Conservation (phyloP, 805 yeast species). For the Maudiozyma serrabonitensis region DNA sequence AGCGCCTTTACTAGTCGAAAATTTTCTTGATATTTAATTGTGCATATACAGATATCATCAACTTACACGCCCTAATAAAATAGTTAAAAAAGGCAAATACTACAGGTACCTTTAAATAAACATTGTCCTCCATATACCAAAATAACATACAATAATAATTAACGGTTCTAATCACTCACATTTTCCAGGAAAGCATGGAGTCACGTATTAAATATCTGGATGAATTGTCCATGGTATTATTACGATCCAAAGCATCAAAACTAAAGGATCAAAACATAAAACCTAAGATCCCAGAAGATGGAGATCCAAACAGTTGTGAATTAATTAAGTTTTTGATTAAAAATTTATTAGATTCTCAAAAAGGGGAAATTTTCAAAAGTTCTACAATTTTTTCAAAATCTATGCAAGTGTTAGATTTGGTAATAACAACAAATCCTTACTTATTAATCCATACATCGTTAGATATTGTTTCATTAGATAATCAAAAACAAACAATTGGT, state of each 20-base stretch:
- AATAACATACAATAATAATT: not conserved
- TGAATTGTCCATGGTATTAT: constrained; percentile 23
- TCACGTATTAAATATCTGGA: constrained; percentile 23
- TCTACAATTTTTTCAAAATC: constrained; percentile 20
- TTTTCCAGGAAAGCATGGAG: constrained; percentile 11
- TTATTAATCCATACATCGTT: constrained; percentile 4
- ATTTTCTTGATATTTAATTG: not conserved
- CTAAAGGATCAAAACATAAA: not conserved
- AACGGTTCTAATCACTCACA: not conserved
- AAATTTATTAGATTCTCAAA: constrained; percentile 11
- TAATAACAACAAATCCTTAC: constrained; percentile 17
- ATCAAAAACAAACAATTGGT: constrained; percentile 5
- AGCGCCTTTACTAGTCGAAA: not conserved
- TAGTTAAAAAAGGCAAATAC: too few species aligned
- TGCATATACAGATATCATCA: not conserved
- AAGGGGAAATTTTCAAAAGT: constrained; percentile 8
- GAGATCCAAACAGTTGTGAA: constrained; percentile 14
- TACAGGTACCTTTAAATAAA: too few species aligned
- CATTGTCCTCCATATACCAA: too few species aligned
- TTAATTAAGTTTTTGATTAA: constrained; percentile 14
- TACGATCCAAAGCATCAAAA: constrained; percentile 5
- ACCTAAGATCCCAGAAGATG: constrained; percentile 3
- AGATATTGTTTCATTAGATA: not conserved
- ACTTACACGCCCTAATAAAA: too few species aligned
- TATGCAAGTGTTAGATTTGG: constrained; percentile 20